Conservation (phyloP, 2,329 filamentous ascomycete species). For the Aspergillus fumigatus region DNA sequence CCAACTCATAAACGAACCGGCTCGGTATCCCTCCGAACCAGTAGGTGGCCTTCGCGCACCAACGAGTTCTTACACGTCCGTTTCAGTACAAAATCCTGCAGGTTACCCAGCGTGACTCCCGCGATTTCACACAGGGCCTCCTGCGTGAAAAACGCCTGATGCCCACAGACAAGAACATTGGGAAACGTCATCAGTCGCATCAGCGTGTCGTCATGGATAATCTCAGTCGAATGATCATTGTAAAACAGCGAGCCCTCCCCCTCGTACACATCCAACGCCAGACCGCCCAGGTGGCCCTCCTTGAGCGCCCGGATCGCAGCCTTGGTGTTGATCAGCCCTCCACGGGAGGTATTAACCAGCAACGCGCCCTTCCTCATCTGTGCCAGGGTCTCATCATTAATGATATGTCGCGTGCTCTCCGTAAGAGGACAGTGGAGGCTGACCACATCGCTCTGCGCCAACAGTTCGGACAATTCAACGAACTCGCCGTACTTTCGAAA, state of each 20-base stretch:
- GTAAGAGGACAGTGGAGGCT: conserved; percentile 64
- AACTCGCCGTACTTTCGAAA: conserved; percentile 51
- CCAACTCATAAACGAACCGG: conserved; percentile 25
- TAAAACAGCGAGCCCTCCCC: conserved; percentile 59
- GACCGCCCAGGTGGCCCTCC: conserved; percentile 53
- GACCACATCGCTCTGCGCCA: conserved; percentile 56
- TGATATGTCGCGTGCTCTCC: conserved; percentile 56
- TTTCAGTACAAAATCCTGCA: conserved; percentile 34
- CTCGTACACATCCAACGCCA: conserved; percentile 67
- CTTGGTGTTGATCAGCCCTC: conserved; percentile 58
- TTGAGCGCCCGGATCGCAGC: conserved; percentile 60
- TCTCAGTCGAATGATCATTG: conserved; percentile 59
- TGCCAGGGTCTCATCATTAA: conserved; percentile 51
- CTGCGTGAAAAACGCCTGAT: conserved; percentile 66
- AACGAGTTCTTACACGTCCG: conserved; percentile 27
- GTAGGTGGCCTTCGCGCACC: conserved; percentile 26
- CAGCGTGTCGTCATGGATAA: conserved; percentile 63
- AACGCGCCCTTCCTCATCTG: conserved; percentile 58
- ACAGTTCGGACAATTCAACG: conserved; percentile 50
- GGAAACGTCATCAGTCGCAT: conserved; percentile 65
- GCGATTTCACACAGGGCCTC: conserved; percentile 63
- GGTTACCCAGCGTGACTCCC: conserved; percentile 54
- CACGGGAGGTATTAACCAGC: conserved; percentile 63
- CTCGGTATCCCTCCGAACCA: conserved; percentile 19
- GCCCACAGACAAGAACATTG: conserved; percentile 63